A percentile compares a stretch with the other conserved stretches of the same genome.
Conservation (phyloP, 176 grass and related monocot genomes). For the Carex parvula region DNA sequence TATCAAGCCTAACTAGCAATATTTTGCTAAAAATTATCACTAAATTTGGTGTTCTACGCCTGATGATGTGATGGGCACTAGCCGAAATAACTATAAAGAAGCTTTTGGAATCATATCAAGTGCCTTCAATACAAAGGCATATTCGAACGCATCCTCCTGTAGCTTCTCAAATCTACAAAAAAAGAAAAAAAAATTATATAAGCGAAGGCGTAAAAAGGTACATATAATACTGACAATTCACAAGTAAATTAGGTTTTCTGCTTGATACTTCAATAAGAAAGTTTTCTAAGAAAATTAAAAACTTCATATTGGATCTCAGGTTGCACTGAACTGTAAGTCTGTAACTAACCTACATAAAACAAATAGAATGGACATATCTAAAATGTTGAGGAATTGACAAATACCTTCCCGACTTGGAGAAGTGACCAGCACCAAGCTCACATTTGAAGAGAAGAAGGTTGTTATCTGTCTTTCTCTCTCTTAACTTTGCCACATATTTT, state of each 20-base stretch:
- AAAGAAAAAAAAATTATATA: background rate
- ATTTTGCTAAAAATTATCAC: background rate
- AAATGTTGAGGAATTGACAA: background rate
- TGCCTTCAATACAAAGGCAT: constrained; percentile 72
- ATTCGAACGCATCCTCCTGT: constrained; percentile 78
- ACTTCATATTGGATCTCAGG: background rate
- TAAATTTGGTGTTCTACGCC: background rate
- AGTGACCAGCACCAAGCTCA: constrained; percentile 73
- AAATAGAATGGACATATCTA: background rate
- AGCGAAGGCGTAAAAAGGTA: too few species aligned
- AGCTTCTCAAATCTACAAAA: constrained; percentile 77
- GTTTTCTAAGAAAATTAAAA: background rate
- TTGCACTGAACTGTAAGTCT: background rate
- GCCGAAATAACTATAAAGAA: constrained; percentile 15
- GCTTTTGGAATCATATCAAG: constrained; percentile 43
- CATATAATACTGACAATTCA: background rate
- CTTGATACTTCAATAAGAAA: background rate
- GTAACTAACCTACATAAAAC: background rate
- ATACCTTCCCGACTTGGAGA: constrained; percentile 83
- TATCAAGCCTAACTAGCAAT: background rate
- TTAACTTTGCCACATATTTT: constrained; percentile 71
- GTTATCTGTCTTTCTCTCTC: constrained; percentile 66
- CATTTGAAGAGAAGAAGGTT: constrained; percentile 77
- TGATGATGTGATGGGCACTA: background rate
- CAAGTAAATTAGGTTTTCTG: background rate